Percentiles rank a stretch among this genome's conserved stretches.
These are phyloP conservation scores for Plantago ovata DNA, from an alignment of 257 asterid species.

Conservation along the genomic window DNA sequence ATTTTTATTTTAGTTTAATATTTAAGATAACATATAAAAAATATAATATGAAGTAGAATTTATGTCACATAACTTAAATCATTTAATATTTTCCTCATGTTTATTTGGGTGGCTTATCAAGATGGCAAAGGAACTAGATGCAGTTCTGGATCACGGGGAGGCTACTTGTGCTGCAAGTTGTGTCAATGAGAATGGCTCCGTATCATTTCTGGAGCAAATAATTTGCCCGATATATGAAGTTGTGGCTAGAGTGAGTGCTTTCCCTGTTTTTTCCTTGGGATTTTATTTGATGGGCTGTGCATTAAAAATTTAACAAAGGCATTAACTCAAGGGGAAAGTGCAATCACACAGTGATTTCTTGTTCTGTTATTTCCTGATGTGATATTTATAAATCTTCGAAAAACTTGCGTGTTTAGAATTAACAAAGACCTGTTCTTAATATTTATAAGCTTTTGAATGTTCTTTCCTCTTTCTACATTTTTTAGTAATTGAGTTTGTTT, in stretches of 20 bases:
- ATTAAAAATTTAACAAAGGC: background rate
- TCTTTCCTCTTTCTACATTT: conserved; percentile 7
- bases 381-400: background rate
- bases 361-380: background rate
- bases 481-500: conserved; percentile 7
- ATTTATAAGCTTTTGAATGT: conserved; percentile 2
- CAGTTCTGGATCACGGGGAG: conserved; percentile 80
- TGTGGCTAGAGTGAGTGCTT: conserved; percentile 49
- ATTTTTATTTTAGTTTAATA: too few relatives aligned
- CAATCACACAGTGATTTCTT: background rate
- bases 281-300: background rate
- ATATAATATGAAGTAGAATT: background rate
- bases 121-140: conserved; percentile 96
- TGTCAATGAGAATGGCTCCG: conserved; percentile 45
- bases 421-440: conserved; percentile 5
- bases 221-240: conserved; percentile 61
- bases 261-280: background rate
- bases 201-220: conserved; percentile 68
- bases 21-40: too few relatives aligned
- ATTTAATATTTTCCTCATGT: conserved; percentile 12
- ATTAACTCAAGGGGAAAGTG: background rate
- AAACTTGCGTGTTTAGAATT: background rate
- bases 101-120: conserved; percentile 33
- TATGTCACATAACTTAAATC: background rate
- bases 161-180: conserved; percentile 61